Conservation (phyloP, 331 rosid genomes). For the Malus hybrid region DNA sequence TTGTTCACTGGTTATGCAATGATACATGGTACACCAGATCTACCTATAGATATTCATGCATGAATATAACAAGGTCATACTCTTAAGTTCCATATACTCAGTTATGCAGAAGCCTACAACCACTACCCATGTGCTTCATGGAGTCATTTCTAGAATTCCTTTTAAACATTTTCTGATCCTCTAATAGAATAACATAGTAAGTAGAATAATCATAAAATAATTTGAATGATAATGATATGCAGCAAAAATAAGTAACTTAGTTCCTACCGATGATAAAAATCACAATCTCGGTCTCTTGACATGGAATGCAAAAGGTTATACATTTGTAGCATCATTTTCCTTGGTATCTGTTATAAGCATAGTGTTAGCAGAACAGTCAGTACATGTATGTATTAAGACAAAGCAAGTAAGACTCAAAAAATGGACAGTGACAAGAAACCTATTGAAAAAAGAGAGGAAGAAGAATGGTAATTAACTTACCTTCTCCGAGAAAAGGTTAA, state of each 20-base stretch:
- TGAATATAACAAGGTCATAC: not conserved
- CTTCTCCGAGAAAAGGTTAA: slow-evolving; percentile 91
- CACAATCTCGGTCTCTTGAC: slow-evolving; percentile 94
- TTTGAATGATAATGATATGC: not conserved
- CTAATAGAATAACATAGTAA: not conserved
- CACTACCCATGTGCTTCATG: not conserved
- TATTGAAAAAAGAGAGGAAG: no score
- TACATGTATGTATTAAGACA: not conserved
- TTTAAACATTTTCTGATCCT: not conserved
- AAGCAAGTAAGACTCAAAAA: slow-evolving; percentile 9
- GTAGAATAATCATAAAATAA: no score
- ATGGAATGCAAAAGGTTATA: slow-evolving; percentile 85
- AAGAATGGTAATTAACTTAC: slow-evolving; percentile 38
- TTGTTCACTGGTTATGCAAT: not conserved
- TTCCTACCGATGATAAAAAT: slow-evolving; percentile 90
- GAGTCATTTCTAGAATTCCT: not conserved
- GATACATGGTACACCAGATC: not conserved
- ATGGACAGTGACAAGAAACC: no score
- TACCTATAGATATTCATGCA: not conserved
- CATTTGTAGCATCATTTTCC: slow-evolving; percentile 93
- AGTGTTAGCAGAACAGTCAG: slow-evolving; percentile 13
- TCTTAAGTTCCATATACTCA: not conserved
- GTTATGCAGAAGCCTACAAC: not conserved
- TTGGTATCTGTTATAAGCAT: slow-evolving; percentile 67
- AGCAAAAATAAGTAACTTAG: slow-evolving; percentile 2